These are phyloP conservation scores for Vitis amurensis DNA, from an alignment of 164 flowering plant genomes.

Conservation along the genomic window DNA sequence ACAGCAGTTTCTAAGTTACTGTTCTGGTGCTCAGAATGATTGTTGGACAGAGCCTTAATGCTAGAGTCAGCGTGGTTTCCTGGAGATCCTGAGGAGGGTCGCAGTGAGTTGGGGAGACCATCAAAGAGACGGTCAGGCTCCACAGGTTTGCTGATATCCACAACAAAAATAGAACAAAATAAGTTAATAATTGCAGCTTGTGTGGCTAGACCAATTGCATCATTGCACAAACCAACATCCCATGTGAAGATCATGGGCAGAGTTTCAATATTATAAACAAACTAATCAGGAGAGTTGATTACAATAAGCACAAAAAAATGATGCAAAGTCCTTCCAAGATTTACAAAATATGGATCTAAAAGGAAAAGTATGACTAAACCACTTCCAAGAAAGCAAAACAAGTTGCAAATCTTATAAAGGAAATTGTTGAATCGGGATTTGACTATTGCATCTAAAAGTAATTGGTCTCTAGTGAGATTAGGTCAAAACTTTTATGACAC, in stretches of 20 bases:
- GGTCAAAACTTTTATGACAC: too few species aligned
- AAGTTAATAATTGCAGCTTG: neutral
- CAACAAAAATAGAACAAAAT: neutral
- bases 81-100: slow-evolving; percentile 48
- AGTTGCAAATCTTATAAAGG: too few species aligned
- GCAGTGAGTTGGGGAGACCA: slow-evolving; percentile 57
- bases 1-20: slow-evolving; percentile 36
- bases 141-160: slow-evolving; percentile 46
- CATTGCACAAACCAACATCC: neutral
- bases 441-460: too few species aligned
- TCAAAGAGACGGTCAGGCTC: slow-evolving; percentile 78
- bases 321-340: too few species aligned
- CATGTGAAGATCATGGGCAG: neutral
- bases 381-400: too few species aligned
- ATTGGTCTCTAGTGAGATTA: too few species aligned
- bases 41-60: slow-evolving; percentile 16
- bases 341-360: too few species aligned
- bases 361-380: too few species aligned
- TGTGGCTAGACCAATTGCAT: too few species aligned
- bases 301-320: too few species aligned
- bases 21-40: slow-evolving; percentile 37
- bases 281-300: too few species aligned
- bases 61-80: slow-evolving; percentile 27
- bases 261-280: neutral
- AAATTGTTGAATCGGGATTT: too few species aligned